These are phyloP conservation scores for Lolium multiflorum DNA, from an alignment of 176 grass and related monocot species.

Conservation along the genomic window DNA sequence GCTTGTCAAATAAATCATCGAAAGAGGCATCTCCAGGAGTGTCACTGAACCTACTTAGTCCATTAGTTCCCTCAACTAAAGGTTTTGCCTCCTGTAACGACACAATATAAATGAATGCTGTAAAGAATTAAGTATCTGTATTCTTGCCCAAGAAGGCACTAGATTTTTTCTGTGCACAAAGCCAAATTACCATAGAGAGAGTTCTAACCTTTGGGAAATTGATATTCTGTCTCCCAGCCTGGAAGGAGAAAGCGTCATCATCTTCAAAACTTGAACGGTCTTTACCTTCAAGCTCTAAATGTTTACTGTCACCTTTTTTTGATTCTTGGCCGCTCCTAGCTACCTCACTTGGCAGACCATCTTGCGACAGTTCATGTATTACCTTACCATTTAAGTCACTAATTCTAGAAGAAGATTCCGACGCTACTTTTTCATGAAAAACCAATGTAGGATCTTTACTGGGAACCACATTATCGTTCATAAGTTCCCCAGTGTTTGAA, in stretches of 20 bases:
- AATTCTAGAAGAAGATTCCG: conserved; percentile 51
- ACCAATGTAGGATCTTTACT: conserved; percentile 83
- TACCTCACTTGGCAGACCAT: conserved; percentile 42
- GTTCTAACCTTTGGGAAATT: conserved; percentile 64
- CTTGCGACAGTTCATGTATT: conserved; percentile 51
- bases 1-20: conserved; percentile 89
- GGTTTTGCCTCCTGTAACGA: conserved; percentile 58
- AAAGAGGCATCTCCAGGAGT: conserved; percentile 85
- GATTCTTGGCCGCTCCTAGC: conserved; percentile 44
- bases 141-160: conserved; percentile 12
- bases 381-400: conserved; percentile 50
- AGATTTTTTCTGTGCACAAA: conserved; percentile 7
- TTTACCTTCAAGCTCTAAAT: conserved; percentile 55
- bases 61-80: conserved; percentile 50
- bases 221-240: conserved; percentile 63
- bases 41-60: conserved; percentile 89
- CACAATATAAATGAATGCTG: conserved; percentile 13
- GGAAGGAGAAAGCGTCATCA: conserved; percentile 81
- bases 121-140: conserved; percentile 12
- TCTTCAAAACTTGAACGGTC: conserved; percentile 61
- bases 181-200: conserved; percentile 27
- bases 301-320: conserved; percentile 46
- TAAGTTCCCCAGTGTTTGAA: conserved; percentile 54
- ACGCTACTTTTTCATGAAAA: conserved; percentile 70
- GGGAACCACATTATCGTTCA: conserved; percentile 53